Percentiles rank a stretch among this genome's conserved stretches.
These are phyloP conservation scores for Verticillium nonalfalfae DNA, from an alignment of 2,329 filamentous ascomycete genomes.

Conservation along the genomic window DNA sequence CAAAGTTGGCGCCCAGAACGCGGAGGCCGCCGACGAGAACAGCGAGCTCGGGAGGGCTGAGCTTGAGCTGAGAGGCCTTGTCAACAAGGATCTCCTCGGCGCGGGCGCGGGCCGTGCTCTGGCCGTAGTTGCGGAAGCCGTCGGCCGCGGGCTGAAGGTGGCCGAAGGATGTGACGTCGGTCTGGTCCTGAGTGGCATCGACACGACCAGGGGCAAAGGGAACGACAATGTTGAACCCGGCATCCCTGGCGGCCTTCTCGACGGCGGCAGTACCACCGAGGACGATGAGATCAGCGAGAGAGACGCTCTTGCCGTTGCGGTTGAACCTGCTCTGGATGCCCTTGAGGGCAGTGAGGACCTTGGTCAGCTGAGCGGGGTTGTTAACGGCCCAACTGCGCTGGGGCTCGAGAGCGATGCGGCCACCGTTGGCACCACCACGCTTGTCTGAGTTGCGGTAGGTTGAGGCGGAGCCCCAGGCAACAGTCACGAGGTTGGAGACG, in stretches of 20 bases:
- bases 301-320: slow-evolving; percentile 60
- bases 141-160: slow-evolving; percentile 66
- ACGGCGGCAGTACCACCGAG: slow-evolving; percentile 63
- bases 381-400: slow-evolving; percentile 70
- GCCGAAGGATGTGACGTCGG: slow-evolving; percentile 57
- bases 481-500: slow-evolving; percentile 54
- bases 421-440: slow-evolving; percentile 76
- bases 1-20: slow-evolving; percentile 62
- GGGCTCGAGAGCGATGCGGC: slow-evolving; percentile 66
- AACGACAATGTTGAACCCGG: slow-evolving; percentile 45
- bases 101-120: slow-evolving; percentile 51
- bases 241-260: slow-evolving; percentile 59
- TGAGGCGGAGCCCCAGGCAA: slow-evolving; percentile 66
- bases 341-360: slow-evolving; percentile 58
- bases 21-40: slow-evolving; percentile 69
- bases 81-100: slow-evolving; percentile 68
- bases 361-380: slow-evolving; percentile 59
- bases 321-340: slow-evolving; percentile 63
- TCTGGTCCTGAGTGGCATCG: slow-evolving; percentile 67
- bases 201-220: slow-evolving; percentile 68
- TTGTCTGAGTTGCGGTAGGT: slow-evolving; percentile 73
- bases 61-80: slow-evolving; percentile 62
- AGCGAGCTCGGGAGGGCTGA: slow-evolving; percentile 65
- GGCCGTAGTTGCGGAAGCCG: slow-evolving; percentile 75
- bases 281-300: slow-evolving; percentile 70